Evolutionary conservation across 768 basidiomycete species (phyloP), one percentile per base, ranked within the genome.

Genomic region (Mycena galopus): DNA sequence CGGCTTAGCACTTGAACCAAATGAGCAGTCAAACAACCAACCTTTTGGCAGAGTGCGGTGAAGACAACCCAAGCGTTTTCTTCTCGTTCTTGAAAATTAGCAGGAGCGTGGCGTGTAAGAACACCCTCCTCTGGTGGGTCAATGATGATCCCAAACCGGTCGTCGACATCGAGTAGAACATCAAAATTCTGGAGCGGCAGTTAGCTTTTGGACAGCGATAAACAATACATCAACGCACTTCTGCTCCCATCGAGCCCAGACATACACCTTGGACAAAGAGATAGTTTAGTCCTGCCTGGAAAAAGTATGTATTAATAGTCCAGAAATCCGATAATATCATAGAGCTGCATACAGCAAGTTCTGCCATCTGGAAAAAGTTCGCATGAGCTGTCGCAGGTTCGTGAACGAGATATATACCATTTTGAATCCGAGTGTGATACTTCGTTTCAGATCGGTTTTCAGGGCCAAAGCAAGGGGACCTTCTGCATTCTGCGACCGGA

Each of bases 131-230:
- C 19, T 14, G 1, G 11, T 39, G 59, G 23, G 25, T 60, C n/a
- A 21, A 33, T 32, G 32, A 14, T 6, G 11, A 57, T 32, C 21
- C 23, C 4, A n/a, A 59, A 59, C 3, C 57, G 57, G 57, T 59
- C 57, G n/a, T 32, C 57, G 5, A 37, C 11, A 16, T 59, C 57
- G 35, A 59, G 57, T 4, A 59, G 37, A 33, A 59, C 16, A 16
- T 59, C 57, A 23, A 59, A 59, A n/a, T 59, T 35, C 57, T 59
- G n/a, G 16, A n/a, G n/a, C n/a, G 3, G 33, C n/a, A 59, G 35
- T 59, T n/a, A n/a, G 32, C 21, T n/a, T n/a, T 12, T 23, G n/a
- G 14, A 55, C 4, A 37, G n/a, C 9, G 35, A 37, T 23, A 11
- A 4, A 37, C 21, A 35, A 59, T 37, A 25, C 9, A 37, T 21